Evolutionary conservation across 371 early-diverging fungal genomes (phyloP).

Genomic region (Mucor mucedo): DNA sequence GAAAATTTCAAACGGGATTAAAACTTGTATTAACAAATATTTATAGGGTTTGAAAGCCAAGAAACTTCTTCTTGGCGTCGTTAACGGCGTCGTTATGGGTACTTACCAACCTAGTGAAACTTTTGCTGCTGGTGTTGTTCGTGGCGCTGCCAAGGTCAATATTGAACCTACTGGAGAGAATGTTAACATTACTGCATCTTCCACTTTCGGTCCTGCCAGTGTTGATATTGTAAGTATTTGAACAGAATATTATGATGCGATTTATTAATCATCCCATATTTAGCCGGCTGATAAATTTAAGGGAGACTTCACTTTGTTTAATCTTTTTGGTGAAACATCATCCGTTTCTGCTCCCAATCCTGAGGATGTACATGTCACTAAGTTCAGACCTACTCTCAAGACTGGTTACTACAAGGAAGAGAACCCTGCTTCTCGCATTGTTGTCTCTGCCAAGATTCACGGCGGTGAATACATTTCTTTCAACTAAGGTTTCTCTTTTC

Average conservation of each 20-base stretch:
- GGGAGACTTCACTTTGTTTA: conserved; percentile 30
- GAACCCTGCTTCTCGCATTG: conserved; percentile 16
- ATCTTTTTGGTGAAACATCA: conserved; percentile 23
- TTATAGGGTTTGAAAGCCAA: conserved; percentile 30
- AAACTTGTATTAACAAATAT: background rate
- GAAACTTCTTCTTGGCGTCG: conserved; percentile 27
- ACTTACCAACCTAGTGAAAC: conserved; percentile 28
- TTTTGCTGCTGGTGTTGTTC: conserved; percentile 27
- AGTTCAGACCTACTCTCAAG: conserved; percentile 25
- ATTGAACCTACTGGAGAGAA: conserved; percentile 27
- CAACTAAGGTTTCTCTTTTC: background rate
- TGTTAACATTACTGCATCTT: conserved; percentile 29
- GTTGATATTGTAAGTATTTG: conserved; percentile 32
- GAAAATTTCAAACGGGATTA: background rate
- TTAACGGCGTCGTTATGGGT: conserved; percentile 33
- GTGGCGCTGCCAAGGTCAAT: conserved; percentile 30
- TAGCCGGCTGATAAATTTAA: conserved; percentile 36
- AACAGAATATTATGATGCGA: too few relatives aligned
- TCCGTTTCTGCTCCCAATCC: conserved; percentile 37
- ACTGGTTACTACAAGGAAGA: conserved; percentile 38
- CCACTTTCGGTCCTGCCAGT: conserved; percentile 28
- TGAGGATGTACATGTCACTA: conserved; percentile 39
- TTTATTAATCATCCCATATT: background rate
- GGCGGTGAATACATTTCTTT: conserved; percentile 26
- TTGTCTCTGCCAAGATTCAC: conserved; percentile 27